phyloP scores from a whole-genome alignment of 164 flowering plant genomes.

The Litsea cubeba region DNA sequence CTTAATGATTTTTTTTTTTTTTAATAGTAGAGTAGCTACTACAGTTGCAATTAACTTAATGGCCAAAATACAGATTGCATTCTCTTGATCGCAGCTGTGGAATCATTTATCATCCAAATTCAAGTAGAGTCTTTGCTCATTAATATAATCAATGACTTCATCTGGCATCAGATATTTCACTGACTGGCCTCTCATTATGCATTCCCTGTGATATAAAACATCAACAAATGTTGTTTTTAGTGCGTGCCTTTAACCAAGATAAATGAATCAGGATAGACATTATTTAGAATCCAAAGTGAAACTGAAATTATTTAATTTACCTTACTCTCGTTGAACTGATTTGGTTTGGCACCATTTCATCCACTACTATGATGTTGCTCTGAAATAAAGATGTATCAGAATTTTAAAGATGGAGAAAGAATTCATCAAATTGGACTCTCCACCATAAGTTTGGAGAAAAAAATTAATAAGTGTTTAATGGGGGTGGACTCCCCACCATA shows the following conservation, averaged over 20 bases:
- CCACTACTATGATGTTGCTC: conserved; percentile 71
- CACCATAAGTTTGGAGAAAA: background rate
- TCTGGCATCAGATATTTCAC: conserved; percentile 66
- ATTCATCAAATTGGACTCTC: background rate
- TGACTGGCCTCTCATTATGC: conserved; percentile 65
- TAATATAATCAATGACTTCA: conserved; percentile 68
- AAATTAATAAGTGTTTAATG: background rate
- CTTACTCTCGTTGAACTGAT: conserved; percentile 85
- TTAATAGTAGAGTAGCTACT: too few species aligned
- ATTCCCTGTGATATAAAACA: conserved; percentile 45
- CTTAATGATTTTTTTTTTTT: too few species aligned
- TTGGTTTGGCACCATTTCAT: conserved; percentile 77
- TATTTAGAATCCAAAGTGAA: background rate
- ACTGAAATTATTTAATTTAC: conserved; percentile 26
- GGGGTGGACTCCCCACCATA: background rate
- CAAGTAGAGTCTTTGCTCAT: conserved; percentile 40
- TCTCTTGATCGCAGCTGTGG: too few species aligned
- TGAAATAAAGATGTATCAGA: conserved; percentile 17
- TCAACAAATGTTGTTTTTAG: background rate
- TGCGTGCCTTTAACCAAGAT: background rate
- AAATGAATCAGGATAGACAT: background rate
- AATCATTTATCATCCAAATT: conserved; percentile 4
- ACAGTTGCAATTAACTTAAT: too few species aligned
- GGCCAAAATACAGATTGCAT: too few species aligned
- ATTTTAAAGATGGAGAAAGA: background rate